phyloP scores from a whole-genome alignment of 148 eudicot genomes.

The Amaranthus cruentus region DNA sequence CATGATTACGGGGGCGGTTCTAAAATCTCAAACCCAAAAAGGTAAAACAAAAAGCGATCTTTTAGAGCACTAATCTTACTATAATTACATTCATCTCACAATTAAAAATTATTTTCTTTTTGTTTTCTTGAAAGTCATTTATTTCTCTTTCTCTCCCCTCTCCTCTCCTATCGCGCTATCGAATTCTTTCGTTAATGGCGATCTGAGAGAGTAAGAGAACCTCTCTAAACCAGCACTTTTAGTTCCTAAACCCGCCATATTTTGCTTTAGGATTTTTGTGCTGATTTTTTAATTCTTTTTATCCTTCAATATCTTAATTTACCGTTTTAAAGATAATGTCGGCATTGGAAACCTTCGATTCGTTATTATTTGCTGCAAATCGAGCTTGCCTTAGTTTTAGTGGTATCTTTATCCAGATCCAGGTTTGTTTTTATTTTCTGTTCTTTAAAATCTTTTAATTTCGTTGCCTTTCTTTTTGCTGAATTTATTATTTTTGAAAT shows the following conservation, averaged over 20 bases:
- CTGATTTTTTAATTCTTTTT: neutral
- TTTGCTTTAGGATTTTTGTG: neutral
- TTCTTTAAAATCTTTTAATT: neutral
- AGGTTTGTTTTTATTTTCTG: slow-evolving; percentile 34
- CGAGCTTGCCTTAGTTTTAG: slow-evolving; percentile 49
- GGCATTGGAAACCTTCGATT: slow-evolving; percentile 55
- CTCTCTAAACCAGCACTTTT: neutral
- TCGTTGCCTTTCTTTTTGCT: neutral
- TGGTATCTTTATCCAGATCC: slow-evolving; percentile 79
- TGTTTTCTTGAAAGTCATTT: slow-evolving; percentile 8
- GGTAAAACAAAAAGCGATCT: slow-evolving; percentile 27
- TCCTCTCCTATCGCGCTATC: neutral
- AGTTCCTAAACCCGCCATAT: neutral
- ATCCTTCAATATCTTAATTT: neutral
- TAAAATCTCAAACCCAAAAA: too few species aligned
- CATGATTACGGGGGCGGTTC: too few species aligned
- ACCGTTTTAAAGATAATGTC: slow-evolving; percentile 29
- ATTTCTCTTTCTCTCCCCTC: slow-evolving; percentile 13
- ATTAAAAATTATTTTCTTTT: neutral
- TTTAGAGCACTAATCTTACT: neutral
- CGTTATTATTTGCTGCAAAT: slow-evolving; percentile 56
- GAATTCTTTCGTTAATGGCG: slow-evolving; percentile 36
- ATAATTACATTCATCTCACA: too few species aligned
- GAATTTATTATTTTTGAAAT: neutral
- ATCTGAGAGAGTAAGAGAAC: slow-evolving; percentile 41